Percentiles rank a stretch among this genome's conserved stretches.
Conservation (phyloP, 306 rosid genomes). For the Lupinus albus region DNA sequence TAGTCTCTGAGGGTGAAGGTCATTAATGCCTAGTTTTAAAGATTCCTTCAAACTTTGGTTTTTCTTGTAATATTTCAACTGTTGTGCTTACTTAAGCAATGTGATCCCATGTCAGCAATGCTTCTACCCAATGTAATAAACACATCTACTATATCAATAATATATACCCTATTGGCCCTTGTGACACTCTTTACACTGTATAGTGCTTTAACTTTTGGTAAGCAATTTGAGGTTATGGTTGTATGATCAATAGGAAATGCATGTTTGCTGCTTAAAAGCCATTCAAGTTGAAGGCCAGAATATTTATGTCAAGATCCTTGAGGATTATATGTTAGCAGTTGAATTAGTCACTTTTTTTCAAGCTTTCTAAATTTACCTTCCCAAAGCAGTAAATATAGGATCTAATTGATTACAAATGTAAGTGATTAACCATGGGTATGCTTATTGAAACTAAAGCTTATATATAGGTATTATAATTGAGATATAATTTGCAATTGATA, state of each 20-base stretch:
- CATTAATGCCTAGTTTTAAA: not conserved
- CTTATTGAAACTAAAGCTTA: not conserved
- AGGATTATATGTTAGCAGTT: not conserved
- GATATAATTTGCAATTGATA: not conserved
- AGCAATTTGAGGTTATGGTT: not conserved
- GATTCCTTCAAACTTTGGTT: not conserved
- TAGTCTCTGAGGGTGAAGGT: not conserved
- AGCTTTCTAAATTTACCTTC: not conserved
- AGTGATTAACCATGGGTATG: conserved; percentile 13
- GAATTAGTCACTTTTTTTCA: not conserved
- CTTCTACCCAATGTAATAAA: not conserved
- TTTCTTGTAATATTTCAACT: not conserved
- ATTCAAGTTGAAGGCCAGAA: not conserved
- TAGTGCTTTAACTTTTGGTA: not conserved
- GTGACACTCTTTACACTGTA: not conserved
- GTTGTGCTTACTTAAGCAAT: not conserved
- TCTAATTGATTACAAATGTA: not conserved
- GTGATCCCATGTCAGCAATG: not conserved
- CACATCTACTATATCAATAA: not conserved
- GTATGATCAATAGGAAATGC: not conserved
- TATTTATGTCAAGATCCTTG: not conserved
- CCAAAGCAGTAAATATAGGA: not conserved
- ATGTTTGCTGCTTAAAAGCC: not conserved
- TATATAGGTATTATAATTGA: not conserved
- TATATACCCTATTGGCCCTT: not conserved